Evolutionary conservation across 306 rosid species (phyloP).

Genomic region (Dryas drummondii): DNA sequence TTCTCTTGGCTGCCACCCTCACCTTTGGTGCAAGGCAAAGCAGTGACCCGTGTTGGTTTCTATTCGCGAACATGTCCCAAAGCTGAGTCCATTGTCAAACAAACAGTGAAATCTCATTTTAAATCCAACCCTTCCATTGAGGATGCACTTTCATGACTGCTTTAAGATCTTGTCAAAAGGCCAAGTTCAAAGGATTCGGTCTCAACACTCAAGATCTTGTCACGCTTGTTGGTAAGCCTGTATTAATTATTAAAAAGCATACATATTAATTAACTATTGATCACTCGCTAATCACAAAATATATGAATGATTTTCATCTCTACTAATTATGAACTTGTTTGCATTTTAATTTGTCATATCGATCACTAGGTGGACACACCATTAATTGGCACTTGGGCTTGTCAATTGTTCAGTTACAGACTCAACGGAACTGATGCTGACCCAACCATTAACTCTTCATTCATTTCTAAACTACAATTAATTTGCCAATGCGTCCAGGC

Average conservation of each 20-base stretch:
- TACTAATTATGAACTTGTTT: too few species aligned
- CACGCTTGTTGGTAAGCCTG: slow-evolving; percentile 13
- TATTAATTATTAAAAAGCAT: too few species aligned
- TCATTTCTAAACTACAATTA: slow-evolving; percentile 40
- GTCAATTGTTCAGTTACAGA: slow-evolving; percentile 46
- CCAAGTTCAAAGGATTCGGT: background rate
- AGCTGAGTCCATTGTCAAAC: slow-evolving; percentile 10
- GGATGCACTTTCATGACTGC: slow-evolving; percentile 30
- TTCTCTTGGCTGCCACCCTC: slow-evolving; percentile 9
- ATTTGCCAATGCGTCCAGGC: slow-evolving; percentile 44
- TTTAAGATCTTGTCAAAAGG: slow-evolving; percentile 7
- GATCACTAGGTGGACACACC: slow-evolving; percentile 53
- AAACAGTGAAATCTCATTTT: slow-evolving; percentile 14
- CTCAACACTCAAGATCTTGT: slow-evolving; percentile 22
- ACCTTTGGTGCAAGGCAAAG: slow-evolving; percentile 19
- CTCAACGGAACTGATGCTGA: slow-evolving; percentile 40
- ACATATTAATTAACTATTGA: too few species aligned
- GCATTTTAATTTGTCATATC: too few species aligned
- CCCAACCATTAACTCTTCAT: slow-evolving; percentile 43
- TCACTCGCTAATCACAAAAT: too few species aligned
- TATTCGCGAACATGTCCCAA: too few species aligned
- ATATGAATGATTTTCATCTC: background rate
- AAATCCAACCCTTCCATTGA: slow-evolving; percentile 7
- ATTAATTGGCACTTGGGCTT: slow-evolving; percentile 50
- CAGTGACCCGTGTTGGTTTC: too few species aligned